Base-by-base conservation (phyloP, 148 eudicot genomes). In the Drosera capensis region DNA sequence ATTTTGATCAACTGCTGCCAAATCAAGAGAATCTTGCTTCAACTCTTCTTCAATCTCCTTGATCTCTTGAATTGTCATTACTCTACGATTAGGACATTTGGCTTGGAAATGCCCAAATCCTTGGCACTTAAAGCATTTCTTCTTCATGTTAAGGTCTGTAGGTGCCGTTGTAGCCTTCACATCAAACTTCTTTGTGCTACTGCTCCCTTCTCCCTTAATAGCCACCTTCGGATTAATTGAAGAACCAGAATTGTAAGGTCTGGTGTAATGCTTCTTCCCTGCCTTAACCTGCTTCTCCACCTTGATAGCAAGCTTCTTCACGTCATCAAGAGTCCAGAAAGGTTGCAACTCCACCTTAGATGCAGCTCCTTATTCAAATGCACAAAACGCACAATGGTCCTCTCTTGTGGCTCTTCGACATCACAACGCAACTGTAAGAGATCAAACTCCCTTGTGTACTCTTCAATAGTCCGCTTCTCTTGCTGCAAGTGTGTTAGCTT, bases 41-140 rank as follows among this genome's bases (percentile, higher is more conserved):
- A 28, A 5, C 11, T 28, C 31, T 6, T 28, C 31, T 5, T 28
- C 31, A 28, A 28, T 5, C 11, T 28, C 7, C 31, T 28, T 6
- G 31, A 28, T 28, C 11, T 28, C 31, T 18, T 14, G 3, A 34
- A 37, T 3, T 1, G 17, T 34, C 5, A 23, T 23, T 3, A 21
- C 28, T 8, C 21, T 43, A 5, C 31, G 21, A 2, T 23, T 45
- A 0, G 17, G 49, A 5, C 49, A 45, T 8, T 45, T 18, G 25
- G 49, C 49, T 24, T 45, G 31, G 12, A 23, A 23, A 2, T 45
- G 49, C 7, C 49, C 49, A 45, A 13, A 23, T 1, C 31, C 49
- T 9, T 45, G 49, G 15, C 49, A 45, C 1, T 45, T 45, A 11
- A 24, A 24, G 17, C 49, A 45, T 45, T 15, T 45, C 19, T 15